These are phyloP conservation scores for Alloteropsis angusta DNA, from an alignment of 202 grass and related monocot species.

Conservation along the genomic window DNA sequence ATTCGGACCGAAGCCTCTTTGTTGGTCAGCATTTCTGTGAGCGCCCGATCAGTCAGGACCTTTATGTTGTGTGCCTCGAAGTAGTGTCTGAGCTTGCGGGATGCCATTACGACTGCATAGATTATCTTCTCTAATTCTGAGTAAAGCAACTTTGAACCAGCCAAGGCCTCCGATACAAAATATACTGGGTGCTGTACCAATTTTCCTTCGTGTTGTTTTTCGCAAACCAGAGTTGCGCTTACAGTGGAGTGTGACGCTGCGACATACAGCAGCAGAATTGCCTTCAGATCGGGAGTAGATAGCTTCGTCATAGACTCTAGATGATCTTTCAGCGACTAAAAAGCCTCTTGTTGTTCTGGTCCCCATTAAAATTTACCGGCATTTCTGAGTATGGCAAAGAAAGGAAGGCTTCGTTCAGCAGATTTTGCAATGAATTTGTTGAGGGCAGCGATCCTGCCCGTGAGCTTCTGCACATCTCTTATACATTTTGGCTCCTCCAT, in stretches of 20 bases:
- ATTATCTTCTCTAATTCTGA: not conserved
- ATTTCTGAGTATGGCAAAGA: not conserved
- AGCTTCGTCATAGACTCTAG: not conserved
- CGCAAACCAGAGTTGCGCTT: accelerated
- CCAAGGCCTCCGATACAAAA: not conserved
- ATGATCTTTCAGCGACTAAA: not conserved
- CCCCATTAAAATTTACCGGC: not conserved
- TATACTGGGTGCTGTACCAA: not conserved
- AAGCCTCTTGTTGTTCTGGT: not conserved
- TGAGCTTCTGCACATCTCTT: no score
- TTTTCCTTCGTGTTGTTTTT: not conserved
- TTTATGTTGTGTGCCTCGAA: not conserved
- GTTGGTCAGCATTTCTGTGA: not conserved
- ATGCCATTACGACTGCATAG: not conserved
- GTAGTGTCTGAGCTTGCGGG: not conserved
- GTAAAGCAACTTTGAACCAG: not conserved
- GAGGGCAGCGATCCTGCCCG: not conserved
- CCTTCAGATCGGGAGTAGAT: not conserved
- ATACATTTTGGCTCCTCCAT: no score
- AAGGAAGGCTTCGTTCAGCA: not conserved
- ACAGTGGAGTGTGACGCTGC: not conserved
- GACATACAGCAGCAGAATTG: not conserved
- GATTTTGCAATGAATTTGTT: not conserved
- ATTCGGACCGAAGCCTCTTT: no score
- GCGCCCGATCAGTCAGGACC: not conserved